These are phyloP conservation scores for Rhizoclosmatium globosum DNA, from an alignment of 192 early-diverging fungal genomes.

Conservation along the genomic window DNA sequence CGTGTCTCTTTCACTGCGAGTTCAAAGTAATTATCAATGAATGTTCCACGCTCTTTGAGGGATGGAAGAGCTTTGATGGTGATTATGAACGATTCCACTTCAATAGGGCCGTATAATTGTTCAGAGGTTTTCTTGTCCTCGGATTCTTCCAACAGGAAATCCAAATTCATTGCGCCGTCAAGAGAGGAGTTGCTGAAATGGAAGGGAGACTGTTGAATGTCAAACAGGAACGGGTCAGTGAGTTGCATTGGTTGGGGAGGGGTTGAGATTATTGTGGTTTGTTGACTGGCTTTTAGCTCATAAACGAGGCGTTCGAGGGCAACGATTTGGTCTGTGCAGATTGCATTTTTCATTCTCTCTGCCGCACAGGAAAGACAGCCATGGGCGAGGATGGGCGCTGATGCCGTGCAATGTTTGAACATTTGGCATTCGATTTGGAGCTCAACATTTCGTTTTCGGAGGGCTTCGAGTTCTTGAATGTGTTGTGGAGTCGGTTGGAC, in stretches of 20 bases:
- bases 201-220: not conserved
- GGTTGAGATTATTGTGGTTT: not conserved
- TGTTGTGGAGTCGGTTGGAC: no score
- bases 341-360: not conserved
- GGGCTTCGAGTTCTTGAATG: not conserved
- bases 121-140: not conserved
- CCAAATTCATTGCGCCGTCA: not conserved
- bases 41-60: not conserved
- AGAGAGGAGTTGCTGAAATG: not conserved
- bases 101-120: conserved; percentile 22
- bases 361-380: not conserved
- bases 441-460: not conserved
- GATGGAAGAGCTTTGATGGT: not conserved
- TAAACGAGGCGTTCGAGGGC: not conserved
- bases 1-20: not conserved
- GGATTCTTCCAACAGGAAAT: not conserved
- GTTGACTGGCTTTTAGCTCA: not conserved
- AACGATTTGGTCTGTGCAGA: conserved; percentile 11
- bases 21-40: conserved; percentile 12
- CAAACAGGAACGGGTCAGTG: not conserved
- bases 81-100: conserved; percentile 23
- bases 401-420: not conserved
- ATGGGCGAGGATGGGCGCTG: not conserved
- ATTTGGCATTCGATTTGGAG: not conserved
- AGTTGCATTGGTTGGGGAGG: not conserved